phyloP scores from a whole-genome alignment of 768 basidiomycete species.

The Tricholoma sp. region DNA sequence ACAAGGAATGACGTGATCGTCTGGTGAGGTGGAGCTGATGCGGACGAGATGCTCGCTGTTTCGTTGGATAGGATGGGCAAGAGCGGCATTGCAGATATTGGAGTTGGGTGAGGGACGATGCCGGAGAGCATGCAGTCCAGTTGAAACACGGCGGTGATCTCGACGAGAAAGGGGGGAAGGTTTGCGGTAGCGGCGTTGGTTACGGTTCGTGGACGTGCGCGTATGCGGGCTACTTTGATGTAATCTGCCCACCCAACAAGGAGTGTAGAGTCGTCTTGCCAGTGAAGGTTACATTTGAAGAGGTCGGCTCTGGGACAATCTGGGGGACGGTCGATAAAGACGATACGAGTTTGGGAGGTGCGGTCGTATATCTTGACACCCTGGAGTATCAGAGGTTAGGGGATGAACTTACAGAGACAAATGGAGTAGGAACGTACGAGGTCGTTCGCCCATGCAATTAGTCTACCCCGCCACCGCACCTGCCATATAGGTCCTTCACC shows the following conservation, averaged over 20 bases:
- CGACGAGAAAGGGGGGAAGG: constrained; percentile 63
- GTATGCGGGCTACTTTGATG: constrained; percentile 85
- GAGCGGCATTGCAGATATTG: constrained; percentile 10
- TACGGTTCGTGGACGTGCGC: constrained; percentile 48
- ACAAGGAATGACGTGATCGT: constrained; percentile 72
- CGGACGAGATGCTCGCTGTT: constrained; percentile 10
- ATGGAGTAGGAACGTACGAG: constrained; percentile 36
- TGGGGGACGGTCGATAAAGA: constrained; percentile 76
- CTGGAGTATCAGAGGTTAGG: constrained; percentile 29
- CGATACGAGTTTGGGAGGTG: constrained; percentile 68
- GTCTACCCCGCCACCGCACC: constrained; percentile 74
- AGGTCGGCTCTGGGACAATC: constrained; percentile 90
- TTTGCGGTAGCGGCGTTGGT: constrained; percentile 39
- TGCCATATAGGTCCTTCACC: constrained; percentile 97
- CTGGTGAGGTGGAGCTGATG: constrained; percentile 13
- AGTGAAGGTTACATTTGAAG: constrained; percentile 87
- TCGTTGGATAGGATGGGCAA: constrained; percentile 10
- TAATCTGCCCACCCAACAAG: constrained; percentile 92
- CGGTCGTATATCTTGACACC: constrained; percentile 95
- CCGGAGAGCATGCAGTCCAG: constrained; percentile 95
- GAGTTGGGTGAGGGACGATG: constrained; percentile 63
- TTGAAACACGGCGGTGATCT: constrained; percentile 88
- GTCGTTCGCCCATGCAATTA: constrained; percentile 98
- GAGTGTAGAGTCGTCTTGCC: constrained; percentile 90
- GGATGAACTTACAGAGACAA: background rate